Evolutionary conservation across 1,139 yeast genomes (phyloP), one percentile per base, ranked within the genome.

Genomic region (Lodderomyces jiufengensis): DNA sequence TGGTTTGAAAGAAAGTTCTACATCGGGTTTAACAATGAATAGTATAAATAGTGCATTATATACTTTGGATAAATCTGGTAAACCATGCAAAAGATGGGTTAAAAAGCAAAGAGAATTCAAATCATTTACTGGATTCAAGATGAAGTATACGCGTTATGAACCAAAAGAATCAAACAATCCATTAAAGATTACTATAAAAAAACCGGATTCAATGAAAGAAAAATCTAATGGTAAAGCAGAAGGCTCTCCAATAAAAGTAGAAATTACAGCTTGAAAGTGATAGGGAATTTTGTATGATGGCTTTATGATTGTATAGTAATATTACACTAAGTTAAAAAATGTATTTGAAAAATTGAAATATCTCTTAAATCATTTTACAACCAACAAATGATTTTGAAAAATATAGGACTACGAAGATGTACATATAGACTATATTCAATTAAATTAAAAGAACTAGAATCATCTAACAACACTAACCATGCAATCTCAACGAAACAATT

Each of bases 401-500:
- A 28, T 15, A 27, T n/a, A 7, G 28, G 32, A 4, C 5, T 18
- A 12, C 12, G 32, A 23, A 32, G 28, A 27, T 31, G 31, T 10
- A 21, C 32, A 10, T 36, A 32, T 11, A 35, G 34, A 20, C 34
- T 38, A 15, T 29, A 27, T 13, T 38, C 41, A 9, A 31, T 38
- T 4, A 38, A 34, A 28, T 25, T 33, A 31, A 27, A 31, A 33
- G 28, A 33, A 12, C 27, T 12, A 6, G 52, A 48, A 21, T 57
- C 64, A 8, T 51, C 69, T 18, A 63, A 73, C 2, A 66, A 66
- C 36, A 48, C 65, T 14, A 78, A 76, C 47, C 67, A 71, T 21
- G 52, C 70, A 15, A 66, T 79, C 9, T 77, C 84, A n/a, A 70
- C 63, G 9, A 74, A 71, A 45, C 96, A 88, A 54, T 76, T 76